Evolutionary conservation across 1,139 yeast species (phyloP).

Genomic region (Candida neerlandica): DNA sequence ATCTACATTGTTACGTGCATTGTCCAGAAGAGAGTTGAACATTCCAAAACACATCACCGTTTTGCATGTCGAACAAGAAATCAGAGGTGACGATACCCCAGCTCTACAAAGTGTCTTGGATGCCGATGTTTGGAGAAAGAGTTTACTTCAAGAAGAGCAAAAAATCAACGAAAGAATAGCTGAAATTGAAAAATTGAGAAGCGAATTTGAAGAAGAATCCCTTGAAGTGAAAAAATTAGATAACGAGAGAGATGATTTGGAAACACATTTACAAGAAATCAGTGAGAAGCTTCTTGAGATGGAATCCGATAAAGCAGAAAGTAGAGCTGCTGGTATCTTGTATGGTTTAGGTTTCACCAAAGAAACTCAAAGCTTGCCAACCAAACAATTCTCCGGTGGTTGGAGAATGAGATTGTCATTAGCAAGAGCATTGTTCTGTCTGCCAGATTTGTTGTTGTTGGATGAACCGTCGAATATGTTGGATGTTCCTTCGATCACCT

Average conservation of each 20-base stretch:
- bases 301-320: constrained; percentile 97
- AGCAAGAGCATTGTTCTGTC: constrained; percentile 96
- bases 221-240: constrained; percentile 80
- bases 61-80: constrained; percentile 96
- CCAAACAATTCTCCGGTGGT: constrained; percentile 97
- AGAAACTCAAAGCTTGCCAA: constrained; percentile 79
- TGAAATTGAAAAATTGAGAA: constrained; percentile 70
- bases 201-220: constrained; percentile 80
- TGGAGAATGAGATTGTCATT: constrained; percentile 99
- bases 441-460: constrained; percentile 86
- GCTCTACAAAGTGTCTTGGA: constrained; percentile 94
- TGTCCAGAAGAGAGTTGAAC: constrained; percentile 89
- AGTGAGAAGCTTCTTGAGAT: constrained; percentile 83
- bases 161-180: constrained; percentile 72
- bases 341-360: constrained; percentile 91
- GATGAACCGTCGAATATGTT: constrained; percentile 99
- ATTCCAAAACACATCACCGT: constrained; percentile 95
- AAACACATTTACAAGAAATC: constrained; percentile 72
- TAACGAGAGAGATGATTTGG: constrained; percentile 86
- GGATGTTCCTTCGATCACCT: constrained; percentile 98
- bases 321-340: constrained; percentile 93
- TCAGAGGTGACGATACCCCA: constrained; percentile 85
- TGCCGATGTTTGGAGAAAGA: constrained; percentile 99
- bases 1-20: constrained; percentile 86
- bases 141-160: constrained; percentile 72